Percentiles rank a stretch among this genome's conserved stretches.
phyloP scores from a whole-genome alignment of 2,329 filamentous ascomycete species.

The Thelonectria rubi region DNA sequence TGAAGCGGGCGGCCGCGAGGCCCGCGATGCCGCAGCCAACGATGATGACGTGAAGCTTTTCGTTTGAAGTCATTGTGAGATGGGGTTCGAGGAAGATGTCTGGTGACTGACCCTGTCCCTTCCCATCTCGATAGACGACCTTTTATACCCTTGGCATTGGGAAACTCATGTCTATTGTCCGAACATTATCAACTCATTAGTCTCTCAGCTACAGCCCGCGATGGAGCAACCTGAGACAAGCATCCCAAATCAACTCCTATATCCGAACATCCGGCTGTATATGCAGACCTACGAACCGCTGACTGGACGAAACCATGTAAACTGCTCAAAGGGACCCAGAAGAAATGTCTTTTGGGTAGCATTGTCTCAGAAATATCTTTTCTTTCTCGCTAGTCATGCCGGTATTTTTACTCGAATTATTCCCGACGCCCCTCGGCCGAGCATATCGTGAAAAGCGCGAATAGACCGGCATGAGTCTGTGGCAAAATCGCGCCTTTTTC shows the following conservation, averaged over 20 bases:
- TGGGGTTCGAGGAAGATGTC: background rate
- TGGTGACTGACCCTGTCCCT: background rate
- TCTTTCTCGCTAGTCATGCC: background rate
- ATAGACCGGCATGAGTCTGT: slow-evolving; percentile 1
- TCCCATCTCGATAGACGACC: background rate
- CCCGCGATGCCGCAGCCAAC: slow-evolving; percentile 16
- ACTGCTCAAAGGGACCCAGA: background rate
- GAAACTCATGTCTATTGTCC: background rate
- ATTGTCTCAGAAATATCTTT: slow-evolving; percentile 7
- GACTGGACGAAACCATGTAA: slow-evolving; percentile 3
- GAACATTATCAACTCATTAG: background rate
- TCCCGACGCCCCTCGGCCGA: slow-evolving; percentile 15
- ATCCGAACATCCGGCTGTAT: slow-evolving; percentile 12
- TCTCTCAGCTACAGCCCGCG: background rate
- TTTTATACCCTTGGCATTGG: background rate
- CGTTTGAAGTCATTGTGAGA: background rate
- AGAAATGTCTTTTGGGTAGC: background rate
- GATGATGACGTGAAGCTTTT: slow-evolving; percentile 17
- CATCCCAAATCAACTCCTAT: background rate
- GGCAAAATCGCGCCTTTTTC: background rate
- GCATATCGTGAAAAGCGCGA: background rate
- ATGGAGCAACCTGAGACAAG: background rate
- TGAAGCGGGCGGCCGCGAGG: slow-evolving; percentile 13
- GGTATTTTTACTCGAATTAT: slow-evolving; percentile 1
- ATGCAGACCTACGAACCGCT: background rate